Evolutionary conservation across 140 eudicot species (phyloP), one percentile per base, ranked within the genome.

Genomic region (Anethum foeniculum): DNA sequence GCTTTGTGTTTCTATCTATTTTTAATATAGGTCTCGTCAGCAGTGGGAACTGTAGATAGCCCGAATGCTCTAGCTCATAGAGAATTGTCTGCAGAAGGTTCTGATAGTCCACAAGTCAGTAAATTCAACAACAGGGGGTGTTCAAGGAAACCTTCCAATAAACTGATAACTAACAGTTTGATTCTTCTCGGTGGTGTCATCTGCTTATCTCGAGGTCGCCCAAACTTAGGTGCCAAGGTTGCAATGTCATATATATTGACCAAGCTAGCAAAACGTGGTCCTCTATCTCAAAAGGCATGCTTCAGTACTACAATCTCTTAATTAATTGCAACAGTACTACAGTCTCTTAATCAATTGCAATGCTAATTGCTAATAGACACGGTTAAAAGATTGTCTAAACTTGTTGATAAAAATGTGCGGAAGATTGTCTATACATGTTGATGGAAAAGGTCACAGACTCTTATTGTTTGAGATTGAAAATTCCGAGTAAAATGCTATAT

Each of bases 211-310:
- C 90, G 97, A 54, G 94, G 97, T 44, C 93, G 87, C 83, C 80
- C 92, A 23, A 85, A 87, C 86, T 86, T 94, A 81, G 90, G 91
- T 80, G 91, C 94, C 30, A 92, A 92, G 84, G 96, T 92, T 80
- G 97, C 93, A 43, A 83, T 89, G 92, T 94, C 93, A 64, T 94
- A 82, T 68, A 85, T 90, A n/a, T 82, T 90, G 76, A 89, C 86
- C 80, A 94, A 88, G 87, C 84, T 94, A 28, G 81, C 86, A 58
- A 89, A 87, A 79, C 91, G 84, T 48, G 69, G 82, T 81, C 56
- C 82, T 43, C 60, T 80, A 54, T 19, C 75, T 39, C 76, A 83
- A 30, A 62, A 64, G 80, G 79, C 80, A 82, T 69, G 73, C 79
- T 78, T 83, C 56, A 32, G 44, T 75, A 80, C 85, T 19, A 0